phyloP scores from a whole-genome alignment of 108 stramenopile species.

The Fistulifera pelliculosa region DNA sequence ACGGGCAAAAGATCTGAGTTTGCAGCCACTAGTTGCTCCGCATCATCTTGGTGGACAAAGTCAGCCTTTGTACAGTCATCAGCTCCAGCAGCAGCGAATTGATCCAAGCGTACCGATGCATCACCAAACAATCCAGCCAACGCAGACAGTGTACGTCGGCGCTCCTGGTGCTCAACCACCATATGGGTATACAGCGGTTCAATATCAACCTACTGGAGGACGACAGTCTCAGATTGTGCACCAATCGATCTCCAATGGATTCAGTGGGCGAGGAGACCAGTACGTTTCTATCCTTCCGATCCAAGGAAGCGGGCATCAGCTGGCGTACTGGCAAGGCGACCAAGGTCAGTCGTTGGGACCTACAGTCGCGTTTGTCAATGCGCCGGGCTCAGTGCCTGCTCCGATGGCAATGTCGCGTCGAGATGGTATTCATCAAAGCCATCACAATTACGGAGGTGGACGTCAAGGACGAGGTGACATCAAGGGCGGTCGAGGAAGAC shows the following conservation, averaged over 20 bases:
- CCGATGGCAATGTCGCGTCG: constrained; percentile 6
- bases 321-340: constrained; percentile 18
- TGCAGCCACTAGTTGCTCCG: no score
- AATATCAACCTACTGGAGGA: constrained; percentile 29
- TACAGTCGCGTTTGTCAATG: constrained; percentile 14
- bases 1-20: no score
- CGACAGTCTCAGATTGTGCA: constrained; percentile 30
- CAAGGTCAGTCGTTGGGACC: constrained; percentile 16
- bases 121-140: constrained; percentile 9
- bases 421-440: neutral
- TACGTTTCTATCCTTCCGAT: constrained; percentile 59
- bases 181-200: constrained; percentile 31
- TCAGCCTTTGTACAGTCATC: no score
- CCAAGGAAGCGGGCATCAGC: constrained; percentile 26
- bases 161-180: constrained; percentile 25
- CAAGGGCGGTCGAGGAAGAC: constrained; percentile 9
- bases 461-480: constrained; percentile 13
- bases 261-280: constrained; percentile 19
- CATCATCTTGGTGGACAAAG: no score
- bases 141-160: constrained; percentile 49
- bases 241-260: neutral
- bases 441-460: constrained; percentile 11
- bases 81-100: no score
- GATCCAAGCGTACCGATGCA: no score
- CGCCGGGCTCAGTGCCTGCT: constrained; percentile 4